These are phyloP conservation scores for Cymbidium sinense DNA, from an alignment of 106 monocot genomes.

Conservation along the genomic window DNA sequence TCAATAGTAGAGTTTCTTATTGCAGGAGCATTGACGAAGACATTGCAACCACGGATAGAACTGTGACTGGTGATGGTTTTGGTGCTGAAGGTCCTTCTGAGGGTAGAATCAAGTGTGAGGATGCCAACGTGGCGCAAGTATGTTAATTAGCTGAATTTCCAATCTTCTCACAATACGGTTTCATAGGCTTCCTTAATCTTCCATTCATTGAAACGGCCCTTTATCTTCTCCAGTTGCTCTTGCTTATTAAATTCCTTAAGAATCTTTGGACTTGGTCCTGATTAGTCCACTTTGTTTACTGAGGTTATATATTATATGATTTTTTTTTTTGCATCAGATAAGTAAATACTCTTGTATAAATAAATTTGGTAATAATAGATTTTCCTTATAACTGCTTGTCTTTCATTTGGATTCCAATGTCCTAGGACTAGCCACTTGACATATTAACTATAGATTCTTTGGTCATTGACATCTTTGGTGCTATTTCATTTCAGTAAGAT, in stretches of 20 bases:
- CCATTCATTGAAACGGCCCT: background rate
- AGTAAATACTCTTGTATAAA: too few species aligned
- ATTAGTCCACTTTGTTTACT: background rate
- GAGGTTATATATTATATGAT: background rate
- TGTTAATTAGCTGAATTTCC: background rate
- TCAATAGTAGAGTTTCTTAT: constrained; percentile 6
- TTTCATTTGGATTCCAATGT: background rate
- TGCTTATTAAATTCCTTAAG: background rate
- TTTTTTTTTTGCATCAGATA: background rate
- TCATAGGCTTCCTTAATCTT: background rate
- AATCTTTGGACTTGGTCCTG: background rate
- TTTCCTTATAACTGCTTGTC: background rate
- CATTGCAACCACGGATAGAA: constrained; percentile 9
- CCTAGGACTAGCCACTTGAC: too few species aligned
- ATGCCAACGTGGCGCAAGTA: constrained; percentile 13
- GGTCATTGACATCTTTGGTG: background rate
- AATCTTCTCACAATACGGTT: background rate
- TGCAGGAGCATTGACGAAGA: constrained; percentile 74
- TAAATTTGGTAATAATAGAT: background rate
- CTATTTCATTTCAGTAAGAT: background rate
- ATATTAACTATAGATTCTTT: too few species aligned
- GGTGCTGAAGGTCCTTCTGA: constrained; percentile 11
- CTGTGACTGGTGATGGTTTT: constrained; percentile 27
- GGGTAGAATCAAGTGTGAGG: constrained; percentile 18
- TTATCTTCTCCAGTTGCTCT: background rate